These are phyloP conservation scores for Echeveria elegans DNA, from an alignment of 164 flowering plant species.

Conservation along the genomic window DNA sequence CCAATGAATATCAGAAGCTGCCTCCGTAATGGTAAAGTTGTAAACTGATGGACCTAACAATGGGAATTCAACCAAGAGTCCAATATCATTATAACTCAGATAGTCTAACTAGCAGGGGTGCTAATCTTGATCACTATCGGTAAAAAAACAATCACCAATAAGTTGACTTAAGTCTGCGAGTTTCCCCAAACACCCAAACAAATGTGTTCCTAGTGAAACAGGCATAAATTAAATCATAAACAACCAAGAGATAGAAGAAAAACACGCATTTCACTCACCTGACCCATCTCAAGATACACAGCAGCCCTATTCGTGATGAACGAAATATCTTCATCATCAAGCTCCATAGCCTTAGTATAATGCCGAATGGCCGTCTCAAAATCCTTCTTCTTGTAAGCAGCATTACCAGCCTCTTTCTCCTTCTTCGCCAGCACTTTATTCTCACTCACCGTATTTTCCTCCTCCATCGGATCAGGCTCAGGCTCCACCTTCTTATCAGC, in stretches of 20 bases:
- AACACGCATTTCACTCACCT: background rate
- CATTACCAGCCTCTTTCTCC: constrained; percentile 91
- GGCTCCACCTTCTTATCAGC: background rate
- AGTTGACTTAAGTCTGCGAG: too few relatives aligned
- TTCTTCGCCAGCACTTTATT: constrained; percentile 57
- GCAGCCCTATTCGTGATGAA: background rate
- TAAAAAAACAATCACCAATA: too few relatives aligned
- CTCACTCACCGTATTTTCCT: constrained; percentile 41
- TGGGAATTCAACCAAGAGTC: too few relatives aligned
- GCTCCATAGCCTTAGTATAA: background rate
- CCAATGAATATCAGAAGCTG: too few relatives aligned
- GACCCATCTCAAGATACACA: background rate
- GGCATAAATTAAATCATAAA: too few relatives aligned
- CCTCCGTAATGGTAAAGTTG: too few relatives aligned
- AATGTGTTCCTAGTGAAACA: too few relatives aligned
- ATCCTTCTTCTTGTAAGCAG: constrained; percentile 67
- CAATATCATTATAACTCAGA: too few relatives aligned
- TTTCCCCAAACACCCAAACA: too few relatives aligned
- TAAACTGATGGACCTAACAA: too few relatives aligned
- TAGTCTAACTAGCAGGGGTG: too few relatives aligned
- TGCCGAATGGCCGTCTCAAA: background rate
- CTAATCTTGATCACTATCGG: too few relatives aligned
- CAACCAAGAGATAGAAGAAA: background rate
- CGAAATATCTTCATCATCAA: background rate
- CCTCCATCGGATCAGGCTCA: constrained; percentile 24